Evolutionary conservation across 1,139 yeast genomes (phyloP), one percentile per base, ranked within the genome.

Genomic region (Protomyces gravidus): DNA sequence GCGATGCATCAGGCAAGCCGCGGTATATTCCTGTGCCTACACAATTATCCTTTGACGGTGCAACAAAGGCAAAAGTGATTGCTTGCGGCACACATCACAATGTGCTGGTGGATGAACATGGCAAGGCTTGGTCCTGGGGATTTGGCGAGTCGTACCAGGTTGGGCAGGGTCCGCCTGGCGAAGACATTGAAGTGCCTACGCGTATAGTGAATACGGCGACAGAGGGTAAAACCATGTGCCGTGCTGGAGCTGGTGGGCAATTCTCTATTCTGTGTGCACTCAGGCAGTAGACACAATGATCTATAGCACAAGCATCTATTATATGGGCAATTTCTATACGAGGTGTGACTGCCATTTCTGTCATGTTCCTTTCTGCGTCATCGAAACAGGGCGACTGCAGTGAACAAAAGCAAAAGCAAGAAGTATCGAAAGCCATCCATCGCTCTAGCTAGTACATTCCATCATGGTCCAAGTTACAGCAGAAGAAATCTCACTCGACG

Each of bases 61-160:
- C 82, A 51, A 86, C 88, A 55, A 76, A 76, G 62, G 78, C 86
- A 67, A 85, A 82, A 68, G 71, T 78, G 5, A 76, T 90, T 49
- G 86, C 94, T 4, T 82, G 85, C 52, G 98, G 98, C 0, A 85
- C 96, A 0, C 97, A 92, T 68, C 98, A 92, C 71, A 86, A 95
- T 0, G 74, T 92, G 63, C 97, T 96, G 1, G 79, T 90, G 3
- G 83, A 94, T 6, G 68, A 64, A 36, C 90, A 88, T 66, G 98
- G 99, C 4, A 75, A 86, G 61, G 87, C 84, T 0, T 92, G 84
- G 75, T 81, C 97, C 1, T 92, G 99, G 99, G 99, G 99, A 0
- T 92, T 90, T 70, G 97, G 94, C 51, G 97, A 90, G 66, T 89
- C 96, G 0, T 92, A 88, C 71, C 98, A 95, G 23, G 84, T 92